Percentiles rank a stretch among this genome's conserved stretches.
These are phyloP conservation scores for Tricholoma bakamatsutake DNA, from an alignment of 768 basidiomycete genomes.

Conservation along the genomic window DNA sequence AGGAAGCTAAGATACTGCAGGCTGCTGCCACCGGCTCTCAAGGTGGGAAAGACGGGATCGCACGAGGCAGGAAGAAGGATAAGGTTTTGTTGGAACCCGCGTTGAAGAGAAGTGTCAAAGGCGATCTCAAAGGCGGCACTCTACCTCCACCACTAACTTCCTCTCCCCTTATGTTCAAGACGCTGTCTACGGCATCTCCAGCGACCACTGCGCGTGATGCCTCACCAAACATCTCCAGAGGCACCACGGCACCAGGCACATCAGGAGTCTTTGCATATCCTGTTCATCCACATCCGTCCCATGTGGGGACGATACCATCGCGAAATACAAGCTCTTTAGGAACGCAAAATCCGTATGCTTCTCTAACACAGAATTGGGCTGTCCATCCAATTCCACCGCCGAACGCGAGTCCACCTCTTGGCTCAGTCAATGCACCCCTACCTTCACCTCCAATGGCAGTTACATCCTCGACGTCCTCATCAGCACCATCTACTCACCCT, in stretches of 20 bases:
- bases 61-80: conserved; percentile 52
- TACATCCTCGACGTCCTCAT: conserved; percentile 16
- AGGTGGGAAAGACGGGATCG: conserved; percentile 24
- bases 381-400: conserved; percentile 21
- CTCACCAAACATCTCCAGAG: conserved; percentile 15
- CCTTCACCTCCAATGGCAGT: conserved; percentile 19
- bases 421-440: conserved; percentile 25
- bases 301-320: conserved; percentile 18
- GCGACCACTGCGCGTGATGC: conserved; percentile 16
- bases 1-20: conserved; percentile 50
- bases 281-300: conserved; percentile 24
- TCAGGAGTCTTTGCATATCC: conserved; percentile 40
- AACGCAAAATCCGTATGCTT: conserved; percentile 35
- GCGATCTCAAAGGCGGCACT: conserved; percentile 48
- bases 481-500: conserved; percentile 21
- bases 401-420: conserved; percentile 15
- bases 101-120: conserved; percentile 65
- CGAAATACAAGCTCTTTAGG: conserved; percentile 20
- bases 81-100: conserved; percentile 55
- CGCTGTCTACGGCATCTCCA: conserved; percentile 17
- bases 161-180: conserved; percentile 51
- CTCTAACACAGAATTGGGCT: conserved; percentile 21
- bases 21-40: conserved; percentile 23
- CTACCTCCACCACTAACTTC: conserved; percentile 68
- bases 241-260: conserved; percentile 23